Evolutionary conservation across 2,329 filamentous ascomycete genomes (phyloP).

Genomic region (Claviceps capensis): DNA sequence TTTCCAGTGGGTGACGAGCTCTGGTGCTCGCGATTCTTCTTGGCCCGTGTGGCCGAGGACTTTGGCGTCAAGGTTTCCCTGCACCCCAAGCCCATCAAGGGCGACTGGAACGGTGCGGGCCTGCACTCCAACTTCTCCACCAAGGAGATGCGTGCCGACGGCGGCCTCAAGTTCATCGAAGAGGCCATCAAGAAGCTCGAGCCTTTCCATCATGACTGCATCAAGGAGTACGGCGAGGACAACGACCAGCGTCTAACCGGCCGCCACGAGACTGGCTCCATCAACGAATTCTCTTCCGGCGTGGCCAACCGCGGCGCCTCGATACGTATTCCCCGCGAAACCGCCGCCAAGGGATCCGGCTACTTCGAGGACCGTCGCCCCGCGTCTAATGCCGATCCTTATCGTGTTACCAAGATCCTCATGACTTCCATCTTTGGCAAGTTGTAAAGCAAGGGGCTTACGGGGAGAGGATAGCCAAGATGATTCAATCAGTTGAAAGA

Average conservation of each 20-base stretch:
- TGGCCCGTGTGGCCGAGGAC: constrained; percentile 84
- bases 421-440: constrained; percentile 49
- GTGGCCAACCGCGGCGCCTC: constrained; percentile 92
- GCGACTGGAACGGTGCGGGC: constrained; percentile 89
- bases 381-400: constrained; percentile 77
- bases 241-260: constrained; percentile 92
- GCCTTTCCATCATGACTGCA: constrained; percentile 67
- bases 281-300: constrained; percentile 87
- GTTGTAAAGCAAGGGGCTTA: constrained; percentile 9
- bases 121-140: constrained; percentile 92
- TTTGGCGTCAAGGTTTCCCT: constrained; percentile 94
- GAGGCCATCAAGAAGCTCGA: constrained; percentile 72
- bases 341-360: constrained; percentile 76
- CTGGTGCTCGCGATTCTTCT: constrained; percentile 74
- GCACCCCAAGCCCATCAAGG: constrained; percentile 87
- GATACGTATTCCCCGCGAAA: constrained; percentile 80
- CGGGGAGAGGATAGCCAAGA: not conserved
- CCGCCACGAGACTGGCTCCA: constrained; percentile 82
- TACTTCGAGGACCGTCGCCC: constrained; percentile 84
- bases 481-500: no score
- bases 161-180: constrained; percentile 93
- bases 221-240: constrained; percentile 87
- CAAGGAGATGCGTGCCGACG: constrained; percentile 74
- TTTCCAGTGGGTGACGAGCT: constrained; percentile 82
- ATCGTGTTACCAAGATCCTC: constrained; percentile 68